Base-by-base conservation (phyloP, 768 basidiomycete genomes). In the Chlorophyllum brunneum region DNA sequence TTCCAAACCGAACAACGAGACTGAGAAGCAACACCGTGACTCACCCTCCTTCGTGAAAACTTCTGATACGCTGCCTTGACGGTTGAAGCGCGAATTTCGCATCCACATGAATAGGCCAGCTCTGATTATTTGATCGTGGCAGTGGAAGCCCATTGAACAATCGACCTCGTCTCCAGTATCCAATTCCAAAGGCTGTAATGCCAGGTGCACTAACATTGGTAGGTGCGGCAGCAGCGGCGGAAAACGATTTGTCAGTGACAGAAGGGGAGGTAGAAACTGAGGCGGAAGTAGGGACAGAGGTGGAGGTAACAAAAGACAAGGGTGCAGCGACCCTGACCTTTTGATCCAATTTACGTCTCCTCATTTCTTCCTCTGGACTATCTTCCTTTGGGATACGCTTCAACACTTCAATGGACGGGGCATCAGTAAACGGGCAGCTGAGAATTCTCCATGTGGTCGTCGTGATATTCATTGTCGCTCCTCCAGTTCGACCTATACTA, bases 131-230 rank as follows among this genome's bases (percentile, higher is more conserved):
- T n/a, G 59, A 53, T 18, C 78, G 62, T 0, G 80, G 79, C 0
- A 81, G 61, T 0, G 78, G 78, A 4, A 80, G 70, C 29, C 67
- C 75, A 0, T 76, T 78, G 58, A 78, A 81, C 13, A 81, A 60
- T 4, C 74, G 65, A 1, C 79, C 79, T 13, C 22, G 51, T 3
- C 44, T 37, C 43, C 51, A 46, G 15, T n/a, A 38, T 15, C 39
- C 15, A 18, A 42, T 20, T 3, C 49, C 40, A 34, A 22, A 51
- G 1, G 26, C 16, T 13, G n/a, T 36, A 2, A 5, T n/a, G 11
- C 2, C 5, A 36, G 2, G 13, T 36, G 34, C 13, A 36, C 16
- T 36, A 5, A 16, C 4, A 36, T 36, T 16, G 3, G 11, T 5
- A 3, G 34, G 11, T 2, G 34, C 4, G 16, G 9, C 11, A 36